Percentiles rank a stretch among this genome's conserved stretches.
Conservation (phyloP, 2,329 filamentous ascomycete species). For the Dendryphion nanum region DNA sequence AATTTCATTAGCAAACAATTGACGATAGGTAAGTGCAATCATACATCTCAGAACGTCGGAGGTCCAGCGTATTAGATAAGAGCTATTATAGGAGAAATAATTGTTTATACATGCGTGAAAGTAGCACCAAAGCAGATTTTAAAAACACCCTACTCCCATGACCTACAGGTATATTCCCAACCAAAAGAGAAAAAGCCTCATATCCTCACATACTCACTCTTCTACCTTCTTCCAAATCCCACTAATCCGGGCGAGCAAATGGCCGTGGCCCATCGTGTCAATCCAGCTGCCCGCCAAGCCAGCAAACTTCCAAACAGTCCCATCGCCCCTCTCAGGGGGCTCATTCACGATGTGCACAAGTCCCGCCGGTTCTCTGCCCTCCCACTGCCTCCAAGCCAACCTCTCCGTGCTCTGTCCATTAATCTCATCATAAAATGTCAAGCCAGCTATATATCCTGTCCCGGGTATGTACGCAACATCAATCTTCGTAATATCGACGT, state of each 20-base stretch:
- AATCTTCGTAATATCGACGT: constrained; percentile 24
- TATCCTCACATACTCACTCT: too few species aligned
- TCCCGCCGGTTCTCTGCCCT: constrained; percentile 18
- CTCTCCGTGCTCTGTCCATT: constrained; percentile 13
- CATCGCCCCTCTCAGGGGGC: constrained; percentile 24
- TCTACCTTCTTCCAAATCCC: constrained; percentile 25
- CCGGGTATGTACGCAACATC: constrained; percentile 25
- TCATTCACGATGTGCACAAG: constrained; percentile 17
- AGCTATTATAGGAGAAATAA: too few species aligned
- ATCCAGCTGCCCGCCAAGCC: constrained; percentile 22
- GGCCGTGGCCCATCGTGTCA: constrained; percentile 15
- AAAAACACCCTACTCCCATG: too few species aligned
- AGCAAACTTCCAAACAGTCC: constrained; percentile 23
- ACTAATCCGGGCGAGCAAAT: constrained; percentile 21
- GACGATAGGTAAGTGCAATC: too few species aligned
- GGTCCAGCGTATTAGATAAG: too few species aligned
- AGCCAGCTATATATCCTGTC: constrained; percentile 19
- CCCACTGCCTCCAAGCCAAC: constrained; percentile 24
- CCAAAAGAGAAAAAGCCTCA: too few species aligned
- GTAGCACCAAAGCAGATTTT: too few species aligned
- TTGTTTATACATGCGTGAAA: too few species aligned
- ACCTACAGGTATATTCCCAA: too few species aligned
- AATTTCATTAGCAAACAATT: too few species aligned
- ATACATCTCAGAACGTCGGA: too few species aligned
- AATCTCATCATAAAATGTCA: constrained; percentile 23